Conservation (phyloP, 2,329 filamentous ascomycete species). For the Stagonosporopsis vannaccii region DNA sequence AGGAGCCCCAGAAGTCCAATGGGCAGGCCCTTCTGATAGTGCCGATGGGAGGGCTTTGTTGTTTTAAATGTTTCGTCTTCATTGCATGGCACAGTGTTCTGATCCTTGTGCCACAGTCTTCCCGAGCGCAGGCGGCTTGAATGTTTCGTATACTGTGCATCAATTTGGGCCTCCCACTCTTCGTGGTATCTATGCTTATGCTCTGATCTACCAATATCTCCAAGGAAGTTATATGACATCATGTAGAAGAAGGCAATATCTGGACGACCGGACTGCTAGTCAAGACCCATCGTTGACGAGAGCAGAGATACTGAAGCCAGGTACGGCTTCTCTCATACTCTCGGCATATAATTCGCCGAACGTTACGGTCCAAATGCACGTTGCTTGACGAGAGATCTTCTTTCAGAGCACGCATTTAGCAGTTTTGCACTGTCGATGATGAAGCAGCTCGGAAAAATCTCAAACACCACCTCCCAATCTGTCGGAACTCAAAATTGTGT, state of each 20-base stretch:
- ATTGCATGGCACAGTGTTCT: constrained; percentile 18
- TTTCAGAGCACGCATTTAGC: no score
- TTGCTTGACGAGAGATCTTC: constrained; percentile 8
- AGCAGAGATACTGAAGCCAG: background rate
- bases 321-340: background rate
- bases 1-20: constrained; percentile 33
- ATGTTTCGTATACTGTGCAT: background rate
- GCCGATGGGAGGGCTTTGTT: background rate
- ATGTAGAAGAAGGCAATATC: background rate
- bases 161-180: background rate
- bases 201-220: background rate
- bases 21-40: constrained; percentile 32
- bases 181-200: background rate
- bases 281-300: background rate
- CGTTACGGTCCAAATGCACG: background rate
- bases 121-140: background rate
- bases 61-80: background rate
- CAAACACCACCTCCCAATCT: background rate
- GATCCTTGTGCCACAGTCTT: background rate
- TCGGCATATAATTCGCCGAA: constrained; percentile 9
- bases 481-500: no score
- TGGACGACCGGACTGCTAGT: background rate
- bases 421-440: no score
- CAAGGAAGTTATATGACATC: background rate
- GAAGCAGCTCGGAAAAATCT: no score